Percentiles rank a stretch among this genome's conserved stretches.
phyloP scores from a whole-genome alignment of 2,329 filamentous ascomycete genomes.

The Aspergillus ustus region DNA sequence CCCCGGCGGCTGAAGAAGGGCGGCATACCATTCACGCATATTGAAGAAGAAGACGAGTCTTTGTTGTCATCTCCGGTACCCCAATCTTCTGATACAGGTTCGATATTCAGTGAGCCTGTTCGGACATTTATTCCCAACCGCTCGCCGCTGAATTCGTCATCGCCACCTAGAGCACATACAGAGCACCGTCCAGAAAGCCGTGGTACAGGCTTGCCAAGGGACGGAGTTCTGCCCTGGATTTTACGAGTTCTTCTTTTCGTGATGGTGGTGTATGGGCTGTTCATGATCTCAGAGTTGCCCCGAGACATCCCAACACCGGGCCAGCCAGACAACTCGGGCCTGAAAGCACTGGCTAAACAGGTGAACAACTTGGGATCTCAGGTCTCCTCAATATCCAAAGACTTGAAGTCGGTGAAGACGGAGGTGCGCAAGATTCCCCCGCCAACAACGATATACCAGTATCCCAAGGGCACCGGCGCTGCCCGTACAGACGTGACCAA shows the following conservation, averaged over 20 bases:
- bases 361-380: conserved; percentile 35
- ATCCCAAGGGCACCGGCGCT: background rate
- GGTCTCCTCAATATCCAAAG: conserved; percentile 30
- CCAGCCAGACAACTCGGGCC: conserved; percentile 28
- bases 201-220: background rate
- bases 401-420: conserved; percentile 11
- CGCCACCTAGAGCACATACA: background rate
- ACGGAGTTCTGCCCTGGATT: background rate
- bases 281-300: background rate
- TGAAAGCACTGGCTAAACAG: conserved; percentile 31
- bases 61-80: background rate
- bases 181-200: background rate
- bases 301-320: background rate
- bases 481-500: conserved; percentile 20
- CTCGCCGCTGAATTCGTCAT: background rate
- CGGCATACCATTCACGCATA: conserved; percentile 35
- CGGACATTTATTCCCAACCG: background rate
- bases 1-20: conserved; percentile 37
- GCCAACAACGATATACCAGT: conserved; percentile 27
- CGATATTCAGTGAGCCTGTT: background rate
- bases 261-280: background rate
- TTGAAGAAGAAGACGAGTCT: conserved; percentile 36
- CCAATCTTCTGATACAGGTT: background rate
- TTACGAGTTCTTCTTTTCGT: conserved; percentile 14
- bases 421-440: conserved; percentile 18